Conservation (phyloP, 2,329 filamentous ascomycete species). For the Tolypocladium amazonense region DNA sequence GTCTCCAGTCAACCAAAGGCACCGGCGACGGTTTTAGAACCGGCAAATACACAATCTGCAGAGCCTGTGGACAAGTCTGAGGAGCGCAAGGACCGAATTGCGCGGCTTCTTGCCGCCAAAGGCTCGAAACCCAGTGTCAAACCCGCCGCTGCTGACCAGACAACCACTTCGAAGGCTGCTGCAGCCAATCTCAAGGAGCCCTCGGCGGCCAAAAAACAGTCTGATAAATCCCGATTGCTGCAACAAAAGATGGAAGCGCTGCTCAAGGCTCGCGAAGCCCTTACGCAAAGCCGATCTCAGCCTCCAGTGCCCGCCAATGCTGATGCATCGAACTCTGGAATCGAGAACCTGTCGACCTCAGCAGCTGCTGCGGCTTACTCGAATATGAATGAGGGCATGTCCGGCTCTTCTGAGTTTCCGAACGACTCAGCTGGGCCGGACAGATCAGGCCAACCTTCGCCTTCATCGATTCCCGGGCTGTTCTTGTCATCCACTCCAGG, state of each 20-base stretch:
- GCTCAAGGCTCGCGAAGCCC: conserved; percentile 43
- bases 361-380: neutral
- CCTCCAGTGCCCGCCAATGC: neutral
- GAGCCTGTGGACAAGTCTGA: conserved; percentile 30
- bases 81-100: conserved; percentile 67
- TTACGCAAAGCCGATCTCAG: conserved; percentile 16
- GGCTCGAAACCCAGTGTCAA: conserved; percentile 36
- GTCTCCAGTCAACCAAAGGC: neutral
- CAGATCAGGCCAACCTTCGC: conserved; percentile 1
- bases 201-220: conserved; percentile 26
- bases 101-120: conserved; percentile 64
- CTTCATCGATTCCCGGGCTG: conserved; percentile 24
- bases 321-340: neutral
- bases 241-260: conserved; percentile 71
- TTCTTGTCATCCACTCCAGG: conserved; percentile 20
- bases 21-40: neutral
- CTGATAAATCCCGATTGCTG: conserved; percentile 62
- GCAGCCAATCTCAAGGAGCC: conserved; percentile 11
- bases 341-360: conserved; percentile 2
- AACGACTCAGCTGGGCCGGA: neutral
- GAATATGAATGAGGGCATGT: neutral
- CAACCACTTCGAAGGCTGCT: conserved; percentile 1
- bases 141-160: conserved; percentile 2
- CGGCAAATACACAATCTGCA: neutral
- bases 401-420: neutral